Evolutionary conservation across 352 stramenopile genomes (phyloP), one percentile per base, ranked within the genome.

Genomic region (Globisporangium abappressorium): DNA sequence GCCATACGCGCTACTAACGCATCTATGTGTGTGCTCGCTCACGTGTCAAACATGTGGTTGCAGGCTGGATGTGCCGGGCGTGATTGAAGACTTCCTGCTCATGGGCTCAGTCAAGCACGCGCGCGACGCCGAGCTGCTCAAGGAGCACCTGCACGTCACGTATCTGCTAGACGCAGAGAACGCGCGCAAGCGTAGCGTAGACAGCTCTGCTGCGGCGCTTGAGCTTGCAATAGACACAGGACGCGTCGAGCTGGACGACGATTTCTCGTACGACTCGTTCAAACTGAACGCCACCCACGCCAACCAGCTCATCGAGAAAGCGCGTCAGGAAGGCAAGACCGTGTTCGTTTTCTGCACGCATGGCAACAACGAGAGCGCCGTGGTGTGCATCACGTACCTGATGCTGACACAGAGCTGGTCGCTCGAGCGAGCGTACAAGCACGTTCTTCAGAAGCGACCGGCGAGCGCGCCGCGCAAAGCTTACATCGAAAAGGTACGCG

Each of bases 331-430:
- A 33, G 71, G 74, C 30, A 81, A 81, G 62, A 89, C 77, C 14
- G 77, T 90, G 0, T 85, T 91, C 46, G 77, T 91, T n/a, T 89
- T 84, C 60, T 91, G 83, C 65, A 91, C 83, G 18, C 79, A 90
- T 34, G 83, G 83, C 55, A 90, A 82, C 61, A 91, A 91, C 67
- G 83, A 91, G 65, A 83, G 83, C 47, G 80, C 76, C 18, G 81
- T 91, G 6, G 78, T 89, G 18, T 91, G 83, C 64, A 87, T 91
- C 47, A 75, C 81, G 55, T 90, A 81, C 46, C 70, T 91, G 20
- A 83, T 91, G 78, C 57, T 91, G 0, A 68, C 77, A 14, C 72
- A 87, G 68, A 67, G 78, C 43, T 91, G 81, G 83, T 82, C 72
- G 57, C 72, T 91, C 8, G 83, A 89, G 55, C 81, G 78, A 55